These are phyloP conservation scores for Ensete ventricosum DNA, from an alignment of 176 grass and related monocot genomes.

Conservation along the genomic window DNA sequence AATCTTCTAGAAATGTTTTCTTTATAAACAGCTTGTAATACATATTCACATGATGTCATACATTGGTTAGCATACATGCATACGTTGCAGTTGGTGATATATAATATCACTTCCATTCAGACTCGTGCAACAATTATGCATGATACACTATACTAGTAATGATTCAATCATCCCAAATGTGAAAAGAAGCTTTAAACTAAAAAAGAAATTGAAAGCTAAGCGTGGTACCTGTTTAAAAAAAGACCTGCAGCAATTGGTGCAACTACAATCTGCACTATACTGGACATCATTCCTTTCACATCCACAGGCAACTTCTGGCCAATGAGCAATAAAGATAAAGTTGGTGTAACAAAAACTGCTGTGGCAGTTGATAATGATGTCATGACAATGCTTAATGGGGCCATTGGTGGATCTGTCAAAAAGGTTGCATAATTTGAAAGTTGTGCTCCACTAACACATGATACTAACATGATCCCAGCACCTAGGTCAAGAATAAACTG, in stretches of 20 bases:
- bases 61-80: neutral
- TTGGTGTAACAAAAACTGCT: slow-evolving; percentile 82
- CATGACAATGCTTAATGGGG: slow-evolving; percentile 98
- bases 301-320: slow-evolving; percentile 91
- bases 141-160: neutral
- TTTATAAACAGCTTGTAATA: too few species aligned
- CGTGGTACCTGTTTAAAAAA: slow-evolving; percentile 66
- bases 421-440: slow-evolving; percentile 94
- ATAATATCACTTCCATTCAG: neutral
- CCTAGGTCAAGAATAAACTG: slow-evolving; percentile 32
- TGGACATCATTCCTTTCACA: slow-evolving; percentile 92
- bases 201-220: neutral
- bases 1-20: too few species aligned
- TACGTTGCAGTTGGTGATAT: neutral
- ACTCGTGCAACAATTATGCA: neutral
- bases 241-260: slow-evolving; percentile 85
- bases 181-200: neutral
- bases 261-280: slow-evolving; percentile 90
- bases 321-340: slow-evolving; percentile 86
- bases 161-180: too few species aligned
- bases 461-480: slow-evolving; percentile 94
- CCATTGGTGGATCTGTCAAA: slow-evolving; percentile 79
- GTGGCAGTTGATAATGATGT: slow-evolving; percentile 90
- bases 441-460: slow-evolving; percentile 92
- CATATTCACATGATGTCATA: neutral